These are phyloP conservation scores for Thelonectria discophora DNA, from an alignment of 2,329 filamentous ascomycete genomes.

Conservation along the genomic window DNA sequence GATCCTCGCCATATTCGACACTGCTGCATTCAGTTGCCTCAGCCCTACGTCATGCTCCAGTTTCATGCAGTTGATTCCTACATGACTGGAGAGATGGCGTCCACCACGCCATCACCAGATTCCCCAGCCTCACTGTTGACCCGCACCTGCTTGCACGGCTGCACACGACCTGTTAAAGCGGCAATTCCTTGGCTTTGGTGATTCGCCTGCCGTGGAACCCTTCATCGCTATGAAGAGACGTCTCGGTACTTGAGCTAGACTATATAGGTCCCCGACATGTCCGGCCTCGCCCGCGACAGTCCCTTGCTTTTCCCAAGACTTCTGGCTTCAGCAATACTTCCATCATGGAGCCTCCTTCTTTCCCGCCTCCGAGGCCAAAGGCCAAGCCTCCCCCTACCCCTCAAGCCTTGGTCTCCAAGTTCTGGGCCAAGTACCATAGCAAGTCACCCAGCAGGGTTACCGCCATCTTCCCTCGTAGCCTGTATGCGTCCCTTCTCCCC, in stretches of 20 bases:
- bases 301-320: not conserved
- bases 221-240: not conserved
- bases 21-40: not conserved
- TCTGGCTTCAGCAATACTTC: not conserved
- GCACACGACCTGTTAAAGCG: slow-evolving; percentile 5
- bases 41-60: slow-evolving; percentile 13
- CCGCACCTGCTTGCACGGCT: not conserved
- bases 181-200: not conserved
- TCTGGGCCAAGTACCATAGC: slow-evolving; percentile 54
- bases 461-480: slow-evolving; percentile 53
- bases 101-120: slow-evolving; percentile 13
- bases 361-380: slow-evolving; percentile 27
- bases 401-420: slow-evolving; percentile 52
- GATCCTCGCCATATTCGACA: not conserved
- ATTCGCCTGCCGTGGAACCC: slow-evolving; percentile 1
- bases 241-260: not conserved
- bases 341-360: slow-evolving; percentile 26
- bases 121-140: slow-evolving; percentile 7
- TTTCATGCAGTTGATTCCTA: not conserved
- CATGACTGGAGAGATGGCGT: not conserved
- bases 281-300: not conserved
- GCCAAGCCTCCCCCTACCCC: slow-evolving; percentile 41
- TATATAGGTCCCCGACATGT: slow-evolving; percentile 2
- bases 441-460: slow-evolving; percentile 55
- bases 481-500: slow-evolving; percentile 48